Percentiles rank a stretch among this genome's conserved stretches.
Conservation (phyloP, 805 yeast species). For the Tetrapisispora pingtungensis region DNA sequence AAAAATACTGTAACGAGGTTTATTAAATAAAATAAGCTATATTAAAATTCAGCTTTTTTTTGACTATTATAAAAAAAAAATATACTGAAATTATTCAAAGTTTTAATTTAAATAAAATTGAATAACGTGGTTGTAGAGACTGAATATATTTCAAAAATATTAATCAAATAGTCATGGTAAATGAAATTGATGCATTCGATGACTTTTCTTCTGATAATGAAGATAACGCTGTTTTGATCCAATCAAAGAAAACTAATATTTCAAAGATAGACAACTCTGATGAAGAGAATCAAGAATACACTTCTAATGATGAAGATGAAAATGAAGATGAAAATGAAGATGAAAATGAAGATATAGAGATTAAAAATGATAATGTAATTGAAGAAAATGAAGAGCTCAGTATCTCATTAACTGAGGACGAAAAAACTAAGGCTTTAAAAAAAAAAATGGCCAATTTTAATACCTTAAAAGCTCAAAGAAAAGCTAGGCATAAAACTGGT, state of each 20-base stretch:
- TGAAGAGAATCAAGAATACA: constrained; percentile 8
- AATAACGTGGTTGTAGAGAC: no score
- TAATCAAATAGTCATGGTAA: no score
- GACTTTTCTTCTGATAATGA: constrained; percentile 27
- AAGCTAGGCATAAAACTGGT: constrained; percentile 61
- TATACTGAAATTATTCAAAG: no score
- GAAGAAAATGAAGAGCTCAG: no score
- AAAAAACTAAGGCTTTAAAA: constrained; percentile 26
- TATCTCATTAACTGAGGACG: constrained; percentile 14
- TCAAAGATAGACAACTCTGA: constrained; percentile 9
- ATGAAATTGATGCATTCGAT: constrained; percentile 13
- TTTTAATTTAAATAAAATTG: no score
- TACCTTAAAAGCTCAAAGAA: constrained; percentile 35
- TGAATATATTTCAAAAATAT: no score
- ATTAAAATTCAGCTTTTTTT: no score
- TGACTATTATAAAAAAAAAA: no score
- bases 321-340: constrained; percentile 12
- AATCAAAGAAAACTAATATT: constrained; percentile 11
- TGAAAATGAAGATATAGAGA: background rate
- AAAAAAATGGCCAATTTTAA: constrained; percentile 47
- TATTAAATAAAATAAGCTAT: no score
- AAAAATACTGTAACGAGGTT: no score
- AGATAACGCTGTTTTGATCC: constrained; percentile 15
- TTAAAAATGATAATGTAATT: constrained; percentile 3
- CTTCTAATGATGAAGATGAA: constrained; percentile 13